Evolutionary conservation across 2,329 filamentous ascomycete species (phyloP), one percentile per base, ranked within the genome.

Genomic region (Phialemoniopsis sp.): DNA sequence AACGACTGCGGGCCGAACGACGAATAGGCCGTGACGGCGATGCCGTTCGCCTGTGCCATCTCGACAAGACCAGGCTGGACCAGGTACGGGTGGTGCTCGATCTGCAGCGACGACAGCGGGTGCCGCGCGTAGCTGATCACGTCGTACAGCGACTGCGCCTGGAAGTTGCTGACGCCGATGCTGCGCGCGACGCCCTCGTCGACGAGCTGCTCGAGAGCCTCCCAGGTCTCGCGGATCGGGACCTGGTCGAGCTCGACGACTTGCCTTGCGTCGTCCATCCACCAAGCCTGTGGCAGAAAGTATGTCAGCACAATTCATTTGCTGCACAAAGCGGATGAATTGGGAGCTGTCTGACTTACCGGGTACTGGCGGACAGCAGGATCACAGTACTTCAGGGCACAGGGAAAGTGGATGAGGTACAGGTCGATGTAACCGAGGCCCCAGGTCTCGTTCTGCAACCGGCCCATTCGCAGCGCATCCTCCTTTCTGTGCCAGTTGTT

Each of bases 71-170:
- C 74, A 43, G 71, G 64, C 73, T 94, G 88, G 45, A 86, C 83
- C 43, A 91, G 78, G 75, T 90, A 93, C 18, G 88, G 88, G 74
- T 94, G 89, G 70, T 91, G 87, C 73, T 94, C 88, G 63, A 94
- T 83, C 73, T 94, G 89, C 44, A 93, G 81, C 31, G 85, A 82
- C 30, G 87, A 83, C 8, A 87, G 86, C 33, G 73, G 73, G 63
- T 89, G 78, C 53, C 76, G 79, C 46, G 86, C 86, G 64, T 89
- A 88, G 54, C 85, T 80, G 57, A 91, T 75, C 50, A 90, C 68
- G 64, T 93, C 87, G 63, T 90, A 84, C 56, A 94, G 66, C 47
- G 88, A 71, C 64, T 85, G 78, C 34, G 77, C 78, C 65, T 85
- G 84, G 78, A 89, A 91, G 75, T 94, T 94, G 68, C 78, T 84